Evolutionary conservation across 192 early-diverging fungal species (phyloP).

Genomic region (Geranomyces michiganensis): DNA sequence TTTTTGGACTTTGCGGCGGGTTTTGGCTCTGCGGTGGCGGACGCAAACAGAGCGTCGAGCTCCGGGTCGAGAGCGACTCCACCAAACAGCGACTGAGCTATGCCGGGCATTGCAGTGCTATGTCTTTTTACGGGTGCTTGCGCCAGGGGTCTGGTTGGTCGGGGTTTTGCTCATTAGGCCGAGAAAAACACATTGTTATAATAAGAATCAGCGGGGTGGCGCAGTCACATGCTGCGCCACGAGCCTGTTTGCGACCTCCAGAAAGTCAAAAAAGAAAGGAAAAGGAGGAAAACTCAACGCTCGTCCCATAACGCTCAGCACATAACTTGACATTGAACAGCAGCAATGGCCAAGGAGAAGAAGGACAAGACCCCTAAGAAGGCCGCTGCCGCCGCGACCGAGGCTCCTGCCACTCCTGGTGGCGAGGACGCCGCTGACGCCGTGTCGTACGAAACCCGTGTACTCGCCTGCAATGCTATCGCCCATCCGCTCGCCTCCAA

Average conservation of each 20-base stretch:
- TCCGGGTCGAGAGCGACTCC: slow-evolving; percentile 8
- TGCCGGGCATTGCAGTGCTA: slow-evolving; percentile 22
- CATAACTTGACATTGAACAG: not conserved
- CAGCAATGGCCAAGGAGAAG: slow-evolving; percentile 30
- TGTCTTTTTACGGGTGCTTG: no score
- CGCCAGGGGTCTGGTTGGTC: no score
- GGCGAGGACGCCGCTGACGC: slow-evolving; percentile 54
- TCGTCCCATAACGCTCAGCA: not conserved
- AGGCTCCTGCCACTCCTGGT: slow-evolving; percentile 43
- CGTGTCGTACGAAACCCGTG: slow-evolving; percentile 55
- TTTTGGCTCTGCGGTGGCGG: not conserved
- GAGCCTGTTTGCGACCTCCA: no score
- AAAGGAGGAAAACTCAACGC: not conserved
- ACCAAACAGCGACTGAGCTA: slow-evolving; percentile 22
- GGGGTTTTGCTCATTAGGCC: not conserved
- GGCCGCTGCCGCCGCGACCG: slow-evolving; percentile 45
- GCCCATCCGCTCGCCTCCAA: slow-evolving; percentile 81
- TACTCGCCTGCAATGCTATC: slow-evolving; percentile 66
- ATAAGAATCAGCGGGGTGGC: not conserved
- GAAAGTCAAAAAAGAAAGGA: not conserved
- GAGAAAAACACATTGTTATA: not conserved
- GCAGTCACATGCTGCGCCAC: not conserved
- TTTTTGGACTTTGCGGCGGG: not conserved
- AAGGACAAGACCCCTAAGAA: slow-evolving; percentile 37
- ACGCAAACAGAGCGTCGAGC: slow-evolving; percentile 28